Percentiles rank a stretch among this genome's conserved stretches.
phyloP scores from a whole-genome alignment of 2,329 filamentous ascomycete species.

The Corniculantispora saksenae region DNA sequence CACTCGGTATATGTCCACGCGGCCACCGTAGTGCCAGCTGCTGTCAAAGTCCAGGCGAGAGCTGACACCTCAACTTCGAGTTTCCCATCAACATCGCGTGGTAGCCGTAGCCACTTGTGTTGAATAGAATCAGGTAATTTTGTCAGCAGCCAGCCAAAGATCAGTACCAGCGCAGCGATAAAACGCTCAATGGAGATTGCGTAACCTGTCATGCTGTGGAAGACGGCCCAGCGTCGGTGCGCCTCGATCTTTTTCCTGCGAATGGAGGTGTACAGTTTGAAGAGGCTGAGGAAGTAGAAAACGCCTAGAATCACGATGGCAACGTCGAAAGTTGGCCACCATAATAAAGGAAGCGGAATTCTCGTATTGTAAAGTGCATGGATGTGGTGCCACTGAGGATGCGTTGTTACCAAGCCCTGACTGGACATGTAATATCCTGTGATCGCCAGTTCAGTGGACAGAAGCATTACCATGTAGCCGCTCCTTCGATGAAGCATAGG shows the following conservation, averaged over 20 bases:
- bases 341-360: background rate
- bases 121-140: background rate
- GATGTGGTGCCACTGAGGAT: background rate
- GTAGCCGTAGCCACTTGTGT: background rate
- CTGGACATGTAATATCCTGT: slow-evolving; percentile 6
- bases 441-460: background rate
- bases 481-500: background rate
- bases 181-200: slow-evolving; percentile 8
- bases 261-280: background rate
- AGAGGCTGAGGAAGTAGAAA: slow-evolving; percentile 8
- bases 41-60: slow-evolving; percentile 11
- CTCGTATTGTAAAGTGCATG: background rate
- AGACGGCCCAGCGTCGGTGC: slow-evolving; percentile 5
- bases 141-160: background rate
- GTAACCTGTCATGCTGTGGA: slow-evolving; percentile 12
- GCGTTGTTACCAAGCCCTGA: background rate
- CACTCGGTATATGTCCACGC: background rate
- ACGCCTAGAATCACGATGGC: slow-evolving; percentile 5
- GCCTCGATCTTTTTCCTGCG: background rate
- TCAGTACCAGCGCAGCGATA: background rate
- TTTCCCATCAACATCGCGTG: background rate
- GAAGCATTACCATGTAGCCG: slow-evolving; percentile 2
- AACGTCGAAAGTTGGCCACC: background rate
- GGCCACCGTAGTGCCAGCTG: background rate
- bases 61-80: slow-evolving; percentile 6